Evolutionary conservation across 345 rosid species (phyloP).

Genomic region (Eucalyptus shirleyi): DNA sequence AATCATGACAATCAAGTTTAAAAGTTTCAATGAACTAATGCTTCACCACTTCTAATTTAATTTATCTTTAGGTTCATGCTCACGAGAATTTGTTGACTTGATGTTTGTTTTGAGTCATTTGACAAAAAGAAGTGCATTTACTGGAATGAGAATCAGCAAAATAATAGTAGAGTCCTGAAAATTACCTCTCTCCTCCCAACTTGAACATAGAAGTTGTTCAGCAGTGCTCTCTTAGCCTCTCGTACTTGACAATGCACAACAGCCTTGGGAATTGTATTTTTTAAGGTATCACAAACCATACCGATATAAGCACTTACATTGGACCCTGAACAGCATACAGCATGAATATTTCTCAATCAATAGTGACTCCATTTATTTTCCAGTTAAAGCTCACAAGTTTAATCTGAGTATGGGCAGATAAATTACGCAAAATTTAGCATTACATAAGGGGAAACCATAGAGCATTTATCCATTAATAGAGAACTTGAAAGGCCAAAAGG

Average conservation of each 20-base stretch:
- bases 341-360: background rate
- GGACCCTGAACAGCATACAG: conserved; percentile 37
- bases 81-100: background rate
- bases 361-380: background rate
- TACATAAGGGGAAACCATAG: background rate
- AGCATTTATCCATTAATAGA: background rate
- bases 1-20: background rate
- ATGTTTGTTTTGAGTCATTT: background rate
- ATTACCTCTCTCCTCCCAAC: conserved; percentile 93
- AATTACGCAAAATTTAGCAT: background rate
- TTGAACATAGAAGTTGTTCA: conserved; percentile 78
- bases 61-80: background rate
- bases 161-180: background rate
- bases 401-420: background rate
- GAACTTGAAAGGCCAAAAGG: background rate
- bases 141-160: background rate
- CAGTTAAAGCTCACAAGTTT: background rate
- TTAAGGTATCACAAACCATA: conserved; percentile 91
- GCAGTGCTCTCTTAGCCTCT: conserved; percentile 85
- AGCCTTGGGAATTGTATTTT: conserved; percentile 89
- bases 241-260: conserved; percentile 95
- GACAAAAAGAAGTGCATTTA: background rate
- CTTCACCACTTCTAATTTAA: background rate
- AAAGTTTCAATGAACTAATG: background rate
- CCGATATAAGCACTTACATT: conserved; percentile 82